Base-by-base conservation (phyloP, 108 stramenopile species). In the Craspedostauros australis region DNA sequence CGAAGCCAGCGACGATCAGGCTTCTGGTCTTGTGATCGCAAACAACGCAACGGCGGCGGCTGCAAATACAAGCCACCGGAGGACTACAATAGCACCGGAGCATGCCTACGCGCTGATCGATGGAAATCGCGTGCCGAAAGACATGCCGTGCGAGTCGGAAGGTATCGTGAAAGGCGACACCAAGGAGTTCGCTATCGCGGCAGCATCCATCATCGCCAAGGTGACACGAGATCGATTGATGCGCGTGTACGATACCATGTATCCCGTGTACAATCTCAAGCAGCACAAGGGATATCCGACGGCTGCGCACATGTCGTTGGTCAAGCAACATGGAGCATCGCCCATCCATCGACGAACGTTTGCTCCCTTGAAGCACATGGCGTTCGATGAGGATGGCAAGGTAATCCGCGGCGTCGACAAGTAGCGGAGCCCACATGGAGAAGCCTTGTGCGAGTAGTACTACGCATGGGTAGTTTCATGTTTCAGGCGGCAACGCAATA, bases 231-330 rank as follows among this genome's bases (percentile, higher is more conserved):
- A 99, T 68, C 68, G 92, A 20, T 49, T 97, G 40, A 99, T 99
- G 98, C 75, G 75, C 42, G 84, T 72, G 15, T 93, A 93, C 58
- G 73, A 95, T 62, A 39, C 39, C n/a, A 34, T 71, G 41, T 99
- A 90, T 68, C 96, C 96, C n/a, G 32, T 65, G 16, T 97, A 87
- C 58, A 57, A 73, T 27, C 60, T 97, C 30, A 60, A 63, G 33
- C 77, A 79, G 50, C 95, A 99, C 77, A 99, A 99, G 65, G 98
- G 96, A 9, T 99, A 99, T 73, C 91, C 89, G 6, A 97, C 96
- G 9, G 61, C 61, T 0, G 86, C 62, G 1, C 98, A 99, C 66
- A 75, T 77, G 72, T 54, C 33, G 18, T 62, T 76, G 20, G 75
- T 98, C 3, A 18, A 20, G 8, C 43, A 72, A 41, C 53, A 80